Percentiles rank a stretch among this genome's conserved stretches.
These are phyloP conservation scores for Orbilia ellipsospora DNA, from an alignment of 2,329 filamentous ascomycete genomes.

Conservation along the genomic window DNA sequence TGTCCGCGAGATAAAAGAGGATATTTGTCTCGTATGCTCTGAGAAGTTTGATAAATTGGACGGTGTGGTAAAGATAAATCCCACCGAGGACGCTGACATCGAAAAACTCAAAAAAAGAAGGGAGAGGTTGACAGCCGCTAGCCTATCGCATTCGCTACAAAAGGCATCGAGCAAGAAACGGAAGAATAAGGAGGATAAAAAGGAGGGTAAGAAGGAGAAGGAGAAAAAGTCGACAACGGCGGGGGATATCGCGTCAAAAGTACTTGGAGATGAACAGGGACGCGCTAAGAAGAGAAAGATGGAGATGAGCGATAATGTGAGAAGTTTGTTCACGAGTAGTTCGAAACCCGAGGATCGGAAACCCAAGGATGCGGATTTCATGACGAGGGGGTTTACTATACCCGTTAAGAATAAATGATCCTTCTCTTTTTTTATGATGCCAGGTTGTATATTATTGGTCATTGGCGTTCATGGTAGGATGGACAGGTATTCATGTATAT, in stretches of 20 bases:
- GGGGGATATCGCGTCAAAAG: constrained; percentile 77
- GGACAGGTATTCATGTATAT: no score
- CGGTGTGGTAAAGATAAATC: constrained; percentile 79
- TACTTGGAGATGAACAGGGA: constrained; percentile 86
- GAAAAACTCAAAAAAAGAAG: constrained; percentile 73
- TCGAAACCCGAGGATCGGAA: constrained; percentile 60
- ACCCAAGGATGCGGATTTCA: constrained; percentile 67
- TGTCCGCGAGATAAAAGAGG: constrained; percentile 78
- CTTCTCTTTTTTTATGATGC: background rate
- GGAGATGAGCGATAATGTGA: constrained; percentile 69
- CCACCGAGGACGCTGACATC: constrained; percentile 76
- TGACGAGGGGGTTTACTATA: constrained; percentile 70
- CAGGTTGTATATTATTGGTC: constrained; percentile 22
- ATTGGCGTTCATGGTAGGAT: background rate
- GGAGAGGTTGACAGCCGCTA: constrained; percentile 75
- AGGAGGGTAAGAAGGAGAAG: constrained; percentile 58
- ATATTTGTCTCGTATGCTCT: constrained; percentile 77
- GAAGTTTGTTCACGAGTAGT: constrained; percentile 67
- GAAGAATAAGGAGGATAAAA: constrained; percentile 67
- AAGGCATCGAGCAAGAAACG: constrained; percentile 78
- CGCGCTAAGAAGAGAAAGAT: constrained; percentile 81
- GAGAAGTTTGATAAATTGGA: constrained; percentile 78
- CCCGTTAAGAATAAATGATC: constrained; percentile 62
- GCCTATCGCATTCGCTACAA: constrained; percentile 87
- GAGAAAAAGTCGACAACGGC: constrained; percentile 57